Evolutionary conservation across 176 grass and related monocot genomes (phyloP), one percentile per base, ranked within the genome.

Genomic region (Urochloa ruziziensis): DNA sequence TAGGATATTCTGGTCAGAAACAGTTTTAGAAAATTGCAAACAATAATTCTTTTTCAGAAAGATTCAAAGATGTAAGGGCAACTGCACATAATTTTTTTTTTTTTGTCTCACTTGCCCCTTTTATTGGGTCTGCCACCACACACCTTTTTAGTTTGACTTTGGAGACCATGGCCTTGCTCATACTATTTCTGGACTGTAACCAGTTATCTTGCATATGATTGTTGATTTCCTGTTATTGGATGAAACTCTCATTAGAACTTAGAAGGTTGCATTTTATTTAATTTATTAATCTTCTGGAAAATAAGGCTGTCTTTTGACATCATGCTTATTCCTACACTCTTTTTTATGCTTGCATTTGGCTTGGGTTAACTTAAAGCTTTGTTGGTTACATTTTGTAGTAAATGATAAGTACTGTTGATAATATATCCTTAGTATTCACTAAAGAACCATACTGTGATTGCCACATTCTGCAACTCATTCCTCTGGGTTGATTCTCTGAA

Each of bases 231-330:
- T 73, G 34, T 33, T 73, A 49, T 23, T 52, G 30, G 46, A 33
- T 33, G 46, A 73, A 49, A 52, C 3, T 52, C 17, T 10, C 46
- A 52, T 52, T 33, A 13, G 4, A 73, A 33, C 46, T 52, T 72
- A 72, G 7, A 71, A 71, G 69, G 42, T 5, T 0, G 0, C 29
- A 74, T 53, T 15, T 10, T 27, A 67, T n/a, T 52, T 80, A 13
- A 39, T 78, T 71, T 56, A 61, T 86, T 59, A 6, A 16, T 75
- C 69, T 14, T 68, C 35, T 67, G 69, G 61, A 67, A 18, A 80
- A 33, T 10, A 49, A 60, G 17, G 11, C 49, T 60, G 58, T 77
- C 23, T 15, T 61, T 51, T 24, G n/a, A 52, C 46, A 19, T 70
- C 64, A 77, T 36, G 34, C 7, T 80, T 67, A 5, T 40, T 74